These are phyloP conservation scores for Botrytis elliptica DNA, from an alignment of 2,329 filamentous ascomycete genomes.

Conservation along the genomic window DNA sequence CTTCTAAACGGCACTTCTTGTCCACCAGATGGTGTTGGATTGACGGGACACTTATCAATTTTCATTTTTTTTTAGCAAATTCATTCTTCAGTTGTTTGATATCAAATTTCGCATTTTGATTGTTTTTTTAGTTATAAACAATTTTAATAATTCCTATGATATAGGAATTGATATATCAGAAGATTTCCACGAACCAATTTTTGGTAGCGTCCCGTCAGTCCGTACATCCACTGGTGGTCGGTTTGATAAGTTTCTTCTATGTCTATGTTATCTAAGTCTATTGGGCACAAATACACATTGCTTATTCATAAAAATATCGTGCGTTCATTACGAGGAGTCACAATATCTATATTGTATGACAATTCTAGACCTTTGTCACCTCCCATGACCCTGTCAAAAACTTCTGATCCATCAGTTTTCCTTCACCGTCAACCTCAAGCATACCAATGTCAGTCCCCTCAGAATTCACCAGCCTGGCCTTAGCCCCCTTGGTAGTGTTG, in stretches of 20 bases:
- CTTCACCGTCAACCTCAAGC: slow-evolving; percentile 43
- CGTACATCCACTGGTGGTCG: no score
- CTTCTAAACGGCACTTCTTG: not conserved
- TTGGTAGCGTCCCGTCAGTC: no score
- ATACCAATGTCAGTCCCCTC: slow-evolving; percentile 45
- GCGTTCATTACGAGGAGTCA: not conserved
- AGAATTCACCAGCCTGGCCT: slow-evolving; percentile 45
- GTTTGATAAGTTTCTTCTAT: not conserved
- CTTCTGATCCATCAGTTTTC: slow-evolving; percentile 43
- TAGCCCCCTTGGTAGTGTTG: slow-evolving; percentile 44
- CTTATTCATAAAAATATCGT: not conserved
- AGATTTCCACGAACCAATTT: no score
- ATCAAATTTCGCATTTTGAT: no score
- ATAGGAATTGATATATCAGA: no score
- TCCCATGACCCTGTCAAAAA: slow-evolving; percentile 43
- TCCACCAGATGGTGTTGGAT: no score
- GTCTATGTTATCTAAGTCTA: not conserved
- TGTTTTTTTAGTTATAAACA: no score
- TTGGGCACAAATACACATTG: not conserved
- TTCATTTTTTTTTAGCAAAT: no score
- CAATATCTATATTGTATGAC: not conserved
- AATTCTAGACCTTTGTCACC: slow-evolving; percentile 15
- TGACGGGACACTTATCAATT: no score
- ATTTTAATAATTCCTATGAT: no score
- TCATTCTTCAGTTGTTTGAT: no score